phyloP scores from a whole-genome alignment of 2,329 filamentous ascomycete species.

The Fusarium redolens region DNA sequence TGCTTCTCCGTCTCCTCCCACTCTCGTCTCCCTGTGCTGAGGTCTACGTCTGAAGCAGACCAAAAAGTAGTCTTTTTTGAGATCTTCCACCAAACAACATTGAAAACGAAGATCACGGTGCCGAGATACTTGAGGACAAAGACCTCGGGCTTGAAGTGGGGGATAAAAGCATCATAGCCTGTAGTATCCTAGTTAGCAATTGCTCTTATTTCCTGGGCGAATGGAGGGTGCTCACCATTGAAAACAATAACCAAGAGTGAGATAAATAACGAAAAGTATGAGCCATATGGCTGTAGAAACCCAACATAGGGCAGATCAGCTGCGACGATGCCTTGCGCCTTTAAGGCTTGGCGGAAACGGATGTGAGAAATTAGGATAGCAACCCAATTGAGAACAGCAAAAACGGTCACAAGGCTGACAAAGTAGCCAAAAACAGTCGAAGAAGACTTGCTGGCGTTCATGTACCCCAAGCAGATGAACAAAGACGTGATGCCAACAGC shows the following conservation, averaged over 20 bases:
- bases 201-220: background rate
- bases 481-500: conserved; percentile 50
- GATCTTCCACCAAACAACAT: conserved; percentile 73
- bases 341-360: conserved; percentile 52
- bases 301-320: conserved; percentile 53
- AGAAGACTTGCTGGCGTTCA: conserved; percentile 53
- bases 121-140: conserved; percentile 70
- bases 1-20: conserved; percentile 15
- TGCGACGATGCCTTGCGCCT: conserved; percentile 51
- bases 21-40: conserved; percentile 61
- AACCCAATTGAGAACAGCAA: conserved; percentile 58
- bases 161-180: conserved; percentile 48
- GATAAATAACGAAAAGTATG: conserved; percentile 50
- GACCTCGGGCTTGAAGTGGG: conserved; percentile 69
- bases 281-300: conserved; percentile 53
- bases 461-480: conserved; percentile 54
- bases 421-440: conserved; percentile 54
- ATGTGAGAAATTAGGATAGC: conserved; percentile 55
- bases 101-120: conserved; percentile 60
- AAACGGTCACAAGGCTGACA: conserved; percentile 57
- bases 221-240: conserved; percentile 47
- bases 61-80: conserved; percentile 63
- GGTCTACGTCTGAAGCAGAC: conserved; percentile 65
- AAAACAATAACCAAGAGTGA: conserved; percentile 65
- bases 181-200: background rate